Evolutionary conservation across 2,329 filamentous ascomycete genomes (phyloP).

Genomic region (Capronia americana): DNA sequence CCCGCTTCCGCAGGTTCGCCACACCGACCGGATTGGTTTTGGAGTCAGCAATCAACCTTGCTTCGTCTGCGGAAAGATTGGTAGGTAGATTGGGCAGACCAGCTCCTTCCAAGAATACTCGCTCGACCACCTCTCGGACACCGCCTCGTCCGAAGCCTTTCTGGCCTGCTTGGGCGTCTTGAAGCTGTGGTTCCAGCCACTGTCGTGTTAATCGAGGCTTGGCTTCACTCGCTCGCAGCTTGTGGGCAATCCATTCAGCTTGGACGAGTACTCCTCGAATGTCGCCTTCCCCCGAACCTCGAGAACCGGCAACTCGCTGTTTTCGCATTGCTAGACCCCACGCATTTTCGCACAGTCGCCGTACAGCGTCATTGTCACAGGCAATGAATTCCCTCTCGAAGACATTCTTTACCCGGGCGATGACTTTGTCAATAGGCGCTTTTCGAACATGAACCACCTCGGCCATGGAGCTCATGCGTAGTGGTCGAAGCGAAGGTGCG

Average conservation of each 20-base stretch:
- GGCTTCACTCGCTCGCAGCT: conserved; percentile 55
- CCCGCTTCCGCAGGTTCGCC: conserved; percentile 64
- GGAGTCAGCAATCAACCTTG: conserved; percentile 47
- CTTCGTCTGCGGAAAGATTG: conserved; percentile 45
- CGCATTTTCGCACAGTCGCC: conserved; percentile 70
- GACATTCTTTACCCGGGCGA: conserved; percentile 77
- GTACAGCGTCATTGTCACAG: conserved; percentile 86
- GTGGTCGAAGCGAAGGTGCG: conserved; percentile 81
- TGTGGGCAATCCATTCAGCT: conserved; percentile 69
- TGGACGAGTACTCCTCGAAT: conserved; percentile 70
- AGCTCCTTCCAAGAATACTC: conserved; percentile 69
- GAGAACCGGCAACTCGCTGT: conserved; percentile 55
- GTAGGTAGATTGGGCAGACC: conserved; percentile 62
- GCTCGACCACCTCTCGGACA: conserved; percentile 68
- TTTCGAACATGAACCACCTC: conserved; percentile 93
- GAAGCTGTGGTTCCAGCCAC: conserved; percentile 67
- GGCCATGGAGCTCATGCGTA: conserved; percentile 82
- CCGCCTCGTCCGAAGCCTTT: conserved; percentile 66
- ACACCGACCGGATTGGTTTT: conserved; percentile 58
- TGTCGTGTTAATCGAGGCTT: conserved; percentile 58
- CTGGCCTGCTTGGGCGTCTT: conserved; percentile 60
- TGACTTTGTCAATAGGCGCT: conserved; percentile 83
- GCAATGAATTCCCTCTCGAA: conserved; percentile 89
- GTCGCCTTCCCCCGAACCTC: conserved; percentile 59
- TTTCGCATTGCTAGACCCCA: conserved; percentile 69